Base-by-base conservation (phyloP, 257 asterid genomes). In the Scutellaria barbata region DNA sequence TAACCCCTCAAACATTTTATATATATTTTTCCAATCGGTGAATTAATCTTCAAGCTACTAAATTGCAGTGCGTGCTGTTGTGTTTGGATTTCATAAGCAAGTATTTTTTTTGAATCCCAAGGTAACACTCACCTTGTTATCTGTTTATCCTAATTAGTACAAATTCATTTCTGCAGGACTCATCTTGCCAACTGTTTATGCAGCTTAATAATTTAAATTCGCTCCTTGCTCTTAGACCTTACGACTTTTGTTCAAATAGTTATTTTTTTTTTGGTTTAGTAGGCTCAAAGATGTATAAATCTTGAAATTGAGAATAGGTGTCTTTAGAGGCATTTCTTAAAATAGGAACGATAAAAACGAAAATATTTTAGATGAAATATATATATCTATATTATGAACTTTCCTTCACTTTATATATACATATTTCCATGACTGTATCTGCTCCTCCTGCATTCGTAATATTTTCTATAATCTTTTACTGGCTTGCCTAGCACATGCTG, bases 51-150 rank as follows among this genome's bases (percentile, higher is more conserved):
- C 59, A 18, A 42, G 63, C 63, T 69, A 58, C 66, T 74, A 65
- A 63, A 54, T 81, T 85, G 74, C 97, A 92, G 98, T 89, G 63
- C 96, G 97, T 17, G 94, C 98, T 17, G 74, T 90, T 53, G 84
- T 90, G 69, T 89, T 93, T 79, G 98, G 96, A 70, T 93, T 93
- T 74, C 96, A 93, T 81, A 84, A 73, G 82, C 84, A 85, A 39
- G 93, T 87, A n/a, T 90, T 88, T 89, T 86, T 86, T 72, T 81
- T 90, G 79, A 89, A 89, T 78, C 90, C 93, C 73, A 92, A 84
- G 95, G 98, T 92, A 68, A 74, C 58, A 52, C 40, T 74, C 67
- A 55, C 69, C 52, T 61, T 62, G 16, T 53, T 25, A 55, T 46
- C 37, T 51, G 47, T 11, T 41, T 63, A 30, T 33, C 56, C 40